Percentiles rank a stretch among this genome's conserved stretches.
Conservation (phyloP, 2,329 filamentous ascomycete genomes). For the Gnomoniopsis smithogilvyi region DNA sequence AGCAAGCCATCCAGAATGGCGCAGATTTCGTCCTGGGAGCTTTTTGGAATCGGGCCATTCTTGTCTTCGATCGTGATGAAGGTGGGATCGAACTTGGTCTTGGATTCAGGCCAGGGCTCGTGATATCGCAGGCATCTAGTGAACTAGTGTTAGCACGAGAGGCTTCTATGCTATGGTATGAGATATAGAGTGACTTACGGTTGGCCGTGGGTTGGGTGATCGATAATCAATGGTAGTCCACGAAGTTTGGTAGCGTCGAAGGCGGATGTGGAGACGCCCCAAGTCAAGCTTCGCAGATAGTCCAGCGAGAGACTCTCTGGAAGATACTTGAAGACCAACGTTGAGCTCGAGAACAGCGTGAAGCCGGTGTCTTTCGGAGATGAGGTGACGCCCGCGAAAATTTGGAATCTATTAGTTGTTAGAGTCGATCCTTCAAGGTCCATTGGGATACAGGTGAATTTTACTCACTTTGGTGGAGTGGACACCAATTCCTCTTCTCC, state of each 20-base stretch:
- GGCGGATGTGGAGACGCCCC: constrained; percentile 45
- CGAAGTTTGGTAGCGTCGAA: constrained; percentile 42
- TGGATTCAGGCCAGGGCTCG: constrained; percentile 50
- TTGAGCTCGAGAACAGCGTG: constrained; percentile 52
- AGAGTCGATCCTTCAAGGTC: background rate
- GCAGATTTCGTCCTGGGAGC: constrained; percentile 25
- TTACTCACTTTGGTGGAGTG: constrained; percentile 38
- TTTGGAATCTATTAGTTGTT: constrained; percentile 40
- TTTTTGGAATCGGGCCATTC: background rate
- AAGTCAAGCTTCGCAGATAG: constrained; percentile 38
- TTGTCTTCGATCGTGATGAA: constrained; percentile 37
- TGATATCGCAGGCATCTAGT: constrained; percentile 48
- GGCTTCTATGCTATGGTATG: too few species aligned
- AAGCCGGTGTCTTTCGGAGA: constrained; percentile 49
- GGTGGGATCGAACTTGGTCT: constrained; percentile 47
- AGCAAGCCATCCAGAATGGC: constrained; percentile 38
- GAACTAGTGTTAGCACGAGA: background rate
- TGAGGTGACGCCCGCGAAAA: constrained; percentile 45
- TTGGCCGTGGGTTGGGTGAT: constrained; percentile 41
- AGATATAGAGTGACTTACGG: constrained; percentile 21
- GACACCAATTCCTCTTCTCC: constrained; percentile 40
- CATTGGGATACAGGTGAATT: background rate
- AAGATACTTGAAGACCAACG: constrained; percentile 45
- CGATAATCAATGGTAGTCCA: constrained; percentile 40
- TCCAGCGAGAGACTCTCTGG: constrained; percentile 31